phyloP scores from a whole-genome alignment of 257 asterid genomes.

The Solanum tarapatanum region DNA sequence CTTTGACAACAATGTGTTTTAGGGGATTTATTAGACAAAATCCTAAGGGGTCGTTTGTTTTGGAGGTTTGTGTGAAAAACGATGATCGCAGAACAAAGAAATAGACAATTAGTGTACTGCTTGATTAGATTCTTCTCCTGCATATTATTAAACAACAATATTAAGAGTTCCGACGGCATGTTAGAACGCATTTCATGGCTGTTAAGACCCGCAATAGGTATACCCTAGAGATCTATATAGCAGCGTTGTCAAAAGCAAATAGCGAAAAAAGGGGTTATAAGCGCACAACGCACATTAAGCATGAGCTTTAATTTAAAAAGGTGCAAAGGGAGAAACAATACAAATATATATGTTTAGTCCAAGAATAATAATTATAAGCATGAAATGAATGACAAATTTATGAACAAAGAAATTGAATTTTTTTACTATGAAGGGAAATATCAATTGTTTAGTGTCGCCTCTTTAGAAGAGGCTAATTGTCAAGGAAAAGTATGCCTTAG shows the following conservation, averaged over 20 bases:
- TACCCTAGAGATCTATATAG: neutral
- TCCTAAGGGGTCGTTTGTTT: neutral
- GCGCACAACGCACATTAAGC: neutral
- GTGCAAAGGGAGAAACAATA: neutral
- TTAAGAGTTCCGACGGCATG: neutral
- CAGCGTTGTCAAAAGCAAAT: neutral
- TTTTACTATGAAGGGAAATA: neutral
- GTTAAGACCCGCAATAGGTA: neutral
- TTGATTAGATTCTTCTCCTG: neutral
- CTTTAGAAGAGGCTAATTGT: neutral
- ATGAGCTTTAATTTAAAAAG: neutral
- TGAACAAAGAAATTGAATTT: neutral
- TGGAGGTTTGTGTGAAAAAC: neutral
- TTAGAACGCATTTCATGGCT: neutral
- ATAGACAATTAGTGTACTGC: neutral
- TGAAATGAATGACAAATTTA: neutral
- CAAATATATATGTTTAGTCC: neutral
- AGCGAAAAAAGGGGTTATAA: too few species aligned
- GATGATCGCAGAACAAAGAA: neutral
- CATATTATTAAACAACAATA: neutral
- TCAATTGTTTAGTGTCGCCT: neutral
- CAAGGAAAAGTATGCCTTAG: neutral
- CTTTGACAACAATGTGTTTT: neutral
- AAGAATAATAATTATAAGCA: neutral
- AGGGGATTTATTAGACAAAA: neutral